These are phyloP conservation scores for Insectozyma bohioensis DNA, from an alignment of 1,139 yeast species.

Conservation along the genomic window DNA sequence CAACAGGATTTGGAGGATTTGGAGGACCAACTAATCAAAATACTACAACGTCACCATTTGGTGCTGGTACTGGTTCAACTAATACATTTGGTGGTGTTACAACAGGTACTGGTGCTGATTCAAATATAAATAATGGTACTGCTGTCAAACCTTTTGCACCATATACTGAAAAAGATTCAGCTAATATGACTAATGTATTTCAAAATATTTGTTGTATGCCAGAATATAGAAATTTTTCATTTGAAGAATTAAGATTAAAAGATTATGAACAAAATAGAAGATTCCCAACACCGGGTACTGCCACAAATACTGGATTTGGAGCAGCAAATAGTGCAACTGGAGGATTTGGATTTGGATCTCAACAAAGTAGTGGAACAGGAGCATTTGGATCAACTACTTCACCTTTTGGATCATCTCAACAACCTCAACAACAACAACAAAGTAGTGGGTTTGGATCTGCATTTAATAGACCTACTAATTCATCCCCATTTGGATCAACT, in stretches of 20 bases:
- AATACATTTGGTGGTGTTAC: constrained; percentile 25
- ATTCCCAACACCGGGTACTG: constrained; percentile 48
- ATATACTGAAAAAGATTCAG: constrained; percentile 70
- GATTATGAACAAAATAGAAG: constrained; percentile 81
- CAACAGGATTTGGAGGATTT: constrained; percentile 22
- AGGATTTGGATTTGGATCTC: constrained; percentile 37
- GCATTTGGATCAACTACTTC: constrained; percentile 16
- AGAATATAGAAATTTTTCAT: constrained; percentile 75
- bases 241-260: constrained; percentile 85
- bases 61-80: constrained; percentile 20
- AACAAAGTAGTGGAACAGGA: constrained; percentile 11
- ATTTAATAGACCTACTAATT: constrained; percentile 17
- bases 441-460: constrained; percentile 18
- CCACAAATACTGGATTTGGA: constrained; percentile 21
- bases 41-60: constrained; percentile 23
- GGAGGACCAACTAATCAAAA: constrained; percentile 21
- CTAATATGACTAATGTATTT: constrained; percentile 57
- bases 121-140: constrained; percentile 63
- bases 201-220: constrained; percentile 89
- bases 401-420: constrained; percentile 20
- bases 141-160: constrained; percentile 66
- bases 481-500: constrained; percentile 13
- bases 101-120: constrained; percentile 27
- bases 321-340: constrained; percentile 28
- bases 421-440: constrained; percentile 17